phyloP scores from a whole-genome alignment of 1,284 basidiomycete species.

The Ustilago trichophora region DNA sequence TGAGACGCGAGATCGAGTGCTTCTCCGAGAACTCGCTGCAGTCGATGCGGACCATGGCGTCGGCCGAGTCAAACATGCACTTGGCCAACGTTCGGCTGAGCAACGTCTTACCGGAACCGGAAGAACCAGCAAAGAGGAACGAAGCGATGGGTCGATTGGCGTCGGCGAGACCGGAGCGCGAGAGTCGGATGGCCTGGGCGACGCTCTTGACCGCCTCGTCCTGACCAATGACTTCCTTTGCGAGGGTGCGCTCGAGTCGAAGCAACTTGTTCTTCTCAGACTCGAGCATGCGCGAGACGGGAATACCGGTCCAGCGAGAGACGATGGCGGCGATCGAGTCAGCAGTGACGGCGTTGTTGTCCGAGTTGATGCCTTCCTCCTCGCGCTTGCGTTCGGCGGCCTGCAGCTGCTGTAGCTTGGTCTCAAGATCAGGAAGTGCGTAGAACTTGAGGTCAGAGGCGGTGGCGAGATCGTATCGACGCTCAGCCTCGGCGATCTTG shows the following conservation, averaged over 20 bases:
- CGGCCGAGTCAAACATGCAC: constrained; percentile 71
- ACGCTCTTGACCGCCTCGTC: constrained; percentile 72
- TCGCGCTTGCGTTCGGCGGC: constrained; percentile 68
- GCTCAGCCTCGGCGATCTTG: constrained; percentile 93
- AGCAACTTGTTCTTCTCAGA: constrained; percentile 64
- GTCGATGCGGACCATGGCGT: constrained; percentile 73
- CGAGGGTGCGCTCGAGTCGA: constrained; percentile 57
- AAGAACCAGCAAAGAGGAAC: constrained; percentile 70
- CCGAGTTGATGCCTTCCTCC: constrained; percentile 57
- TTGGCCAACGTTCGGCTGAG: constrained; percentile 68
- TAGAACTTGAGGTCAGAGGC: constrained; percentile 88
- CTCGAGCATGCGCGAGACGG: constrained; percentile 67
- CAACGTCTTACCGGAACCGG: constrained; percentile 72
- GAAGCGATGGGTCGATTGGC: constrained; percentile 70
- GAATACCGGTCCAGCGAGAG: constrained; percentile 70
- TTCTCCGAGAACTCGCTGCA: constrained; percentile 70
- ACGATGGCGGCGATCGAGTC: constrained; percentile 71
- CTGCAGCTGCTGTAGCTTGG: constrained; percentile 73
- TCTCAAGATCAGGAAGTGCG: constrained; percentile 85
- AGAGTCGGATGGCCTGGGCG: constrained; percentile 72
- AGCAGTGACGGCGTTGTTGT: constrained; percentile 58
- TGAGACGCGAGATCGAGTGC: constrained; percentile 71
- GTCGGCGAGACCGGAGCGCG: constrained; percentile 72
- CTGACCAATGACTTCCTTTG: constrained; percentile 70
- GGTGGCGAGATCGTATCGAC: constrained; percentile 72